phyloP scores from a whole-genome alignment of 805 yeast species.

The Metschnikowia matae region DNA sequence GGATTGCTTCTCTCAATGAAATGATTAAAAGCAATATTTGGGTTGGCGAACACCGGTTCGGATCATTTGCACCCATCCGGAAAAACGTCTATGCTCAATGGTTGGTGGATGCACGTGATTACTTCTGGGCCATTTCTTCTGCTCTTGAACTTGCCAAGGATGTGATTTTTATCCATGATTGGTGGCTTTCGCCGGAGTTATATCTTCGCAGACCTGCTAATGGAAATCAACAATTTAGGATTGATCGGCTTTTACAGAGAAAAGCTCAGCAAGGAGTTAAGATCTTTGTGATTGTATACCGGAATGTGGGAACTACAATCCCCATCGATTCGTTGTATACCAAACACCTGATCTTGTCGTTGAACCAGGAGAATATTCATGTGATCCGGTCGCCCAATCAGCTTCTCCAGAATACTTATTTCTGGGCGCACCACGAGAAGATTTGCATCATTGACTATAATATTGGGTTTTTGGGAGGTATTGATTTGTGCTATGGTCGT shows the following conservation, averaged over 20 bases:
- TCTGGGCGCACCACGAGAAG: conserved; percentile 99
- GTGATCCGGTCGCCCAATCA: conserved; percentile 95
- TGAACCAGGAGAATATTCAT: conserved; percentile 77
- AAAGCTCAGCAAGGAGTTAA: conserved; percentile 95
- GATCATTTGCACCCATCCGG: conserved; percentile 90
- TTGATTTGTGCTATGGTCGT: conserved; percentile 93
- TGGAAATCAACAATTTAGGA: conserved; percentile 90
- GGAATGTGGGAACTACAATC: conserved; percentile 91
- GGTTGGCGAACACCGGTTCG: conserved; percentile 73
- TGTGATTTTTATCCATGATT: conserved; percentile 90
- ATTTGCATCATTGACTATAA: conserved; percentile 82
- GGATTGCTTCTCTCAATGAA: conserved; percentile 69
- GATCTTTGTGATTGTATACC: conserved; percentile 82
- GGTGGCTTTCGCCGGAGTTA: conserved; percentile 97
- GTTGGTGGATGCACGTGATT: conserved; percentile 95
- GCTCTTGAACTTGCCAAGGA: conserved; percentile 93
- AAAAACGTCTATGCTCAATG: conserved; percentile 85
- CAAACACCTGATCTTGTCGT: conserved; percentile 82
- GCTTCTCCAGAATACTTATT: conserved; percentile 83
- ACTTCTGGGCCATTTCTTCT: conserved; percentile 92
- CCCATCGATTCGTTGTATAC: conserved; percentile 94
- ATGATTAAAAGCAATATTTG: conserved; percentile 71
- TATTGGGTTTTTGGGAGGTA: conserved; percentile 89
- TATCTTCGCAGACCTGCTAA: conserved; percentile 91
- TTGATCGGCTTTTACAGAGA: conserved; percentile 81